These are phyloP conservation scores for Coelastrella sp. DNA, from an alignment of 139 green algal genomes.

Conservation along the genomic window DNA sequence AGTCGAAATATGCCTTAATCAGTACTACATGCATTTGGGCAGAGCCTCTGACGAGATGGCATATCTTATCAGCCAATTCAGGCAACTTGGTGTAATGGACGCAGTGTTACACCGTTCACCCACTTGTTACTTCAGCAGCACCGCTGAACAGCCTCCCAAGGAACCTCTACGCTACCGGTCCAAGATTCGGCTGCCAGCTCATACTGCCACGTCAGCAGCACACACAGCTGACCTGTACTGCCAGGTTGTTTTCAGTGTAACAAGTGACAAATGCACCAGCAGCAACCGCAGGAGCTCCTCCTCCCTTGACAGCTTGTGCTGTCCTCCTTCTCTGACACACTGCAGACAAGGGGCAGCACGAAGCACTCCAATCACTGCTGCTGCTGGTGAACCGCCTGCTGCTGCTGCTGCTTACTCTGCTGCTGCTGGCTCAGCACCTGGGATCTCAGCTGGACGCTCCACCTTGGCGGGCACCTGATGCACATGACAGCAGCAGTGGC, in stretches of 20 bases:
- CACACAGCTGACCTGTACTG: not conserved
- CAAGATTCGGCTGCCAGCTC: too few relatives aligned
- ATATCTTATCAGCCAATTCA: too few relatives aligned
- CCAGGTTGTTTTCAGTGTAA: not conserved
- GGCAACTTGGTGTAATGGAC: not conserved
- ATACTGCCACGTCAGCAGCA: not conserved
- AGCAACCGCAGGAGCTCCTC: not conserved
- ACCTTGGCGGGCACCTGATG: slow-evolving; percentile 62
- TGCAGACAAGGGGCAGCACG: not conserved
- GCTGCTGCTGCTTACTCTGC: slow-evolving; percentile 36
- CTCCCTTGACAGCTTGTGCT: not conserved
- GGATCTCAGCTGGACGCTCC: slow-evolving; percentile 56
- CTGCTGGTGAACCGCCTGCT: not conserved
- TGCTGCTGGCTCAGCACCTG: slow-evolving; percentile 33
- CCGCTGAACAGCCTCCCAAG: too few relatives aligned
- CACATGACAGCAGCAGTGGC: not conserved
- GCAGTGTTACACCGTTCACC: not conserved
- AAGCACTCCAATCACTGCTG: not conserved
- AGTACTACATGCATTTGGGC: too few relatives aligned
- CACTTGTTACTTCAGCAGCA: not conserved
- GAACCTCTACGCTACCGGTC: too few relatives aligned
- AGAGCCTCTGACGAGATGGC: too few relatives aligned
- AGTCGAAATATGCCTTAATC: too few relatives aligned
- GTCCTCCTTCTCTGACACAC: too few relatives aligned
- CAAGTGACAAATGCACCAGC: not conserved